phyloP scores from a whole-genome alignment of 257 asterid species.

The Solanum corneliomulleri region DNA sequence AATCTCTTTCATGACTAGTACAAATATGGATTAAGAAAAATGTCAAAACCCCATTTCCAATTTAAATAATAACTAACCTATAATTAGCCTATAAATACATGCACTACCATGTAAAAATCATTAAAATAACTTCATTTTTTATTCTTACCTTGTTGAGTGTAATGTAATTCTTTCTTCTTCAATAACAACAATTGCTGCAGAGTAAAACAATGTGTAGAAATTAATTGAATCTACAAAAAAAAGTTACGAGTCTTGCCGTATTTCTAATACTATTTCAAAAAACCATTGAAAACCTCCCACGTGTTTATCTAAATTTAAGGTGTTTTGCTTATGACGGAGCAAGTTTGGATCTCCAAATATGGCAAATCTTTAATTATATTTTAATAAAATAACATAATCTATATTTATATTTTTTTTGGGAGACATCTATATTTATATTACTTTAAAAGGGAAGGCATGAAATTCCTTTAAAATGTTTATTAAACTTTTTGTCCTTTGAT shows the following conservation, averaged over 20 bases:
- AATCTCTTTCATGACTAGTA: slow-evolving; percentile 66
- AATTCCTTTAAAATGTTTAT: not conserved
- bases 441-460: not conserved
- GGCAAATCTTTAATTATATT: not conserved
- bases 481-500: not conserved
- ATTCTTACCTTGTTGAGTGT: not conserved
- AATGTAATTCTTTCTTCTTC: not conserved
- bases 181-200: not conserved
- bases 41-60: not conserved
- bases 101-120: not conserved
- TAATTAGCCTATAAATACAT: not conserved
- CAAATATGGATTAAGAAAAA: not conserved
- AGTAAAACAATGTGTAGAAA: not conserved
- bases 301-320: not conserved
- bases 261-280: not conserved
- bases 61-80: not conserved
- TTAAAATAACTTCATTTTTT: not conserved
- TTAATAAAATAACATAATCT: not conserved
- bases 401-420: no score
- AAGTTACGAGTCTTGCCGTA: not conserved
- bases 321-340: not conserved
- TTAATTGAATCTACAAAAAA: not conserved
- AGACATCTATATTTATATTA: no score
- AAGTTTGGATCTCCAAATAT: not conserved
- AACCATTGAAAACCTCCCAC: not conserved